phyloP scores from a whole-genome alignment of 768 basidiomycete species.

The Kwoniella europaea region DNA sequence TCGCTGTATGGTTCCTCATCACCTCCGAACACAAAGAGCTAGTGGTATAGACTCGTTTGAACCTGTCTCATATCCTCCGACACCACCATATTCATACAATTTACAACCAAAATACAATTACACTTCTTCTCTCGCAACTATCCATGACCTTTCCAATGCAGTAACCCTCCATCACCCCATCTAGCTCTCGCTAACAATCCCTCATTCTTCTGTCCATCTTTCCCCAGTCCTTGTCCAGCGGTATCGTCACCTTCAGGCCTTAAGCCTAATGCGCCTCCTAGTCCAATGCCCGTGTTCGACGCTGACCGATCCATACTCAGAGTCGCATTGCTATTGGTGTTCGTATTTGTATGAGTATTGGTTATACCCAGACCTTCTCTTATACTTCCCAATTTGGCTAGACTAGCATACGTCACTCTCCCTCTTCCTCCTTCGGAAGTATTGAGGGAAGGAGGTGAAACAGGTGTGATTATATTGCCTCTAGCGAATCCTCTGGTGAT shows the following conservation, averaged over 20 bases:
- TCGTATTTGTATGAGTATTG: neutral
- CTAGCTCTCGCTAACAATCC: constrained; percentile 26
- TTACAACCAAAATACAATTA: neutral
- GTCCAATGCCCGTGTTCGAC: neutral
- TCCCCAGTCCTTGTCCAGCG: neutral
- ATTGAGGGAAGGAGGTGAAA: constrained; percentile 2
- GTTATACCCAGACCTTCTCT: constrained; percentile 17
- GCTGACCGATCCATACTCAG: neutral
- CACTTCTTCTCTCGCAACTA: neutral
- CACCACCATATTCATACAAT: neutral
- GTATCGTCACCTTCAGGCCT: constrained; percentile 20
- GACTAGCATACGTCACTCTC: constrained; percentile 24
- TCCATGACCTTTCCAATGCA: constrained; percentile 29
- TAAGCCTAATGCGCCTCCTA: constrained; percentile 10
- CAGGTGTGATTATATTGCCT: constrained; percentile 15
- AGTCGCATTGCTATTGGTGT: neutral
- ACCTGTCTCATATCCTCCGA: neutral
- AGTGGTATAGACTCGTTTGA: neutral
- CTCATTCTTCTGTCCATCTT: constrained; percentile 8
- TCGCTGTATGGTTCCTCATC: no score
- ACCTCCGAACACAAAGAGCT: no score
- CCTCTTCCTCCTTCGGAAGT: constrained; percentile 6
- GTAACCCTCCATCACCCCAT: constrained; percentile 29
- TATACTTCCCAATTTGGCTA: constrained; percentile 29
- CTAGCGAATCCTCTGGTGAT: constrained; percentile 21